Conservation (phyloP, 768 basidiomycete genomes). For the Leccinum ochraceum region DNA sequence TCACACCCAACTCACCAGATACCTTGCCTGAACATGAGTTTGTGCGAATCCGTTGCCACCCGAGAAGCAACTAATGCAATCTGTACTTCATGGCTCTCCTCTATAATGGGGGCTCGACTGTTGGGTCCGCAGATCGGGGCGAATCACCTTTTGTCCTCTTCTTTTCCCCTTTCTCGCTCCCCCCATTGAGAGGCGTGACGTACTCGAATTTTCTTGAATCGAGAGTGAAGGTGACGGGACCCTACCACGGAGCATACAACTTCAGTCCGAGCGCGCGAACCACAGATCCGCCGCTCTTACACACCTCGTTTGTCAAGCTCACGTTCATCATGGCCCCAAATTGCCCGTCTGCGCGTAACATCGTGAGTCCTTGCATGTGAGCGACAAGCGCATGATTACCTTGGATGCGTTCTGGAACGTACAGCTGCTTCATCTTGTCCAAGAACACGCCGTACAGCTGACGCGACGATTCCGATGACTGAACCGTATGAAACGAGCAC, state of each 20-base stretch:
- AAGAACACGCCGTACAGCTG: conserved; percentile 74
- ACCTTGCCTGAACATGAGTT: neutral
- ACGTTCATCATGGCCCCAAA: conserved; percentile 99
- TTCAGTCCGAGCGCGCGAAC: conserved; percentile 4
- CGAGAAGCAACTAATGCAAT: neutral
- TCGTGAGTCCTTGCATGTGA: neutral
- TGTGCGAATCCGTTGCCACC: neutral
- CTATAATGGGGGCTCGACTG: neutral
- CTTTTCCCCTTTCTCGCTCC: conserved; percentile 12
- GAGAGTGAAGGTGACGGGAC: conserved; percentile 82
- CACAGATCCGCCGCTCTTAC: conserved; percentile 12
- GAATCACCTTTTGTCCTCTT: conserved; percentile 8
- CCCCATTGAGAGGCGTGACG: conserved; percentile 32
- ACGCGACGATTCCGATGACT: conserved; percentile 65
- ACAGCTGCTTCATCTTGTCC: conserved; percentile 60
- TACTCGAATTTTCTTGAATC: conserved; percentile 83
- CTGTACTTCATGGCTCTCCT: conserved; percentile 9
- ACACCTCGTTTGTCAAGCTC: conserved; percentile 81
- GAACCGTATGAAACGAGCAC: too few relatives aligned
- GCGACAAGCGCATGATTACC: conserved; percentile 42
- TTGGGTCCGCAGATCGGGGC: conserved; percentile 7
- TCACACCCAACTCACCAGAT: conserved; percentile 12
- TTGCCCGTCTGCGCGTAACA: conserved; percentile 63
- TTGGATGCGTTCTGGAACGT: conserved; percentile 76
- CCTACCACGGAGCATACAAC: conserved; percentile 42